These are phyloP conservation scores for Arachnopeziza araneosa DNA, from an alignment of 2,329 filamentous ascomycete species.

Conservation along the genomic window DNA sequence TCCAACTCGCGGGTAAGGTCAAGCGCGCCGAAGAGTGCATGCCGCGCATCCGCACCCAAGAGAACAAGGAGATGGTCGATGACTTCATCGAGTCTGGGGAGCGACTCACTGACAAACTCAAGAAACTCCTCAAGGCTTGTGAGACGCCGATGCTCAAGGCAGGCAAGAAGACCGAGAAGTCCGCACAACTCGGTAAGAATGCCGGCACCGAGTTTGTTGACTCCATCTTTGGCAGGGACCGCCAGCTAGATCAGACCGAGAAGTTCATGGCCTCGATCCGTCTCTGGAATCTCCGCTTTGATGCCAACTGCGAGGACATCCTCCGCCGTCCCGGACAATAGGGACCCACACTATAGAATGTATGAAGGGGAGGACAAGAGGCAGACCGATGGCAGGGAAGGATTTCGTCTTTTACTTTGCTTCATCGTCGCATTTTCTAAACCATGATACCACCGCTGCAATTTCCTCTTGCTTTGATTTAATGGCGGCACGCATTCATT, in stretches of 20 bases:
- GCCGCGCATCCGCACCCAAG: conserved; percentile 62
- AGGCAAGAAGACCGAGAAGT: conserved; percentile 66
- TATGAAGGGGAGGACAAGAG: background rate
- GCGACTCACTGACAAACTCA: conserved; percentile 78
- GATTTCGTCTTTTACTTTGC: background rate
- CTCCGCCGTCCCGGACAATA: conserved; percentile 49
- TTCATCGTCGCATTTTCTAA: background rate
- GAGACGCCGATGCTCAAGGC: conserved; percentile 94
- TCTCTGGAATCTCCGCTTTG: conserved; percentile 83
- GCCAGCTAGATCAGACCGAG: conserved; percentile 84
- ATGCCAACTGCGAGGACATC: conserved; percentile 92
- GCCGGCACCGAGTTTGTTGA: conserved; percentile 94
- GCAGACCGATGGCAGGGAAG: background rate
- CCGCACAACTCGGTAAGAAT: conserved; percentile 77
- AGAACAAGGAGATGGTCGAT: conserved; percentile 75
- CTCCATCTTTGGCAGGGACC: conserved; percentile 87
- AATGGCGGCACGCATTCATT: background rate
- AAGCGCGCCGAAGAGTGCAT: conserved; percentile 81
- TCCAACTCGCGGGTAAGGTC: conserved; percentile 89
- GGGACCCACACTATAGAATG: background rate
- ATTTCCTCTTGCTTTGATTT: background rate
- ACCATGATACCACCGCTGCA: background rate
- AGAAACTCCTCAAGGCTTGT: conserved; percentile 81
- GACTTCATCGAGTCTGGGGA: conserved; percentile 90
- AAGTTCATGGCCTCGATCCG: conserved; percentile 70